phyloP scores from a whole-genome alignment of 345 rosid species.

The Pugionium cornutum region DNA sequence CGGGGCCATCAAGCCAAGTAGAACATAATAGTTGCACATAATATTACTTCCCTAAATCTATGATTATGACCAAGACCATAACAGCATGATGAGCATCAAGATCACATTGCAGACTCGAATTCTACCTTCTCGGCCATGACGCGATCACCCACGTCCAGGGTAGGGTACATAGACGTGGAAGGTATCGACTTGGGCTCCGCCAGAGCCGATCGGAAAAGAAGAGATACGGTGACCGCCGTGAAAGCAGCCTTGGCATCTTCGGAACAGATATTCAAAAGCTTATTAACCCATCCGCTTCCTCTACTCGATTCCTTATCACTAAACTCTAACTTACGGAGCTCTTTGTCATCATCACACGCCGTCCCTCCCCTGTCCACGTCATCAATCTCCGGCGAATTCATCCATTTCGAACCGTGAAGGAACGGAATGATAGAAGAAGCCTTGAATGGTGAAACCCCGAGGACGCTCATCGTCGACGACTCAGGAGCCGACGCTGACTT shows the following conservation, averaged over 20 bases:
- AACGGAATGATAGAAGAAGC: slow-evolving; percentile 65
- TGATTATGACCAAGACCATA: neutral
- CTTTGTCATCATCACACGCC: slow-evolving; percentile 28
- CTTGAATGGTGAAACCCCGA: slow-evolving; percentile 59
- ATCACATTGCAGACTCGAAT: neutral
- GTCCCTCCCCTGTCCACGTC: slow-evolving; percentile 60
- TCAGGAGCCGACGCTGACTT: slow-evolving; percentile 56
- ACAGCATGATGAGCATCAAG: neutral
- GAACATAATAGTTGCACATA: slow-evolving; percentile 2
- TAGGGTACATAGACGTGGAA: slow-evolving; percentile 83
- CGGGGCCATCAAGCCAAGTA: slow-evolving; percentile 11
- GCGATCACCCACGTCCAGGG: slow-evolving; percentile 79
- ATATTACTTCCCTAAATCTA: neutral
- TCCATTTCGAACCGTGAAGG: slow-evolving; percentile 64
- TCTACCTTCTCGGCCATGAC: slow-evolving; percentile 85
- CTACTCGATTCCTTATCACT: slow-evolving; percentile 42
- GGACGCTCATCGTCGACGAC: slow-evolving; percentile 36
- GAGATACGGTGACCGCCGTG: slow-evolving; percentile 75
- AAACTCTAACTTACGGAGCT: slow-evolving; percentile 31
- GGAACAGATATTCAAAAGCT: slow-evolving; percentile 51
- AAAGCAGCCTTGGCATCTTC: slow-evolving; percentile 89
- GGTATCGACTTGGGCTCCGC: slow-evolving; percentile 94
- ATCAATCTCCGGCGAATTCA: slow-evolving; percentile 27
- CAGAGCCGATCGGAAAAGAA: slow-evolving; percentile 70
- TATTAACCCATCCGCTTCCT: slow-evolving; percentile 64